These are phyloP conservation scores for Bullera alba DNA, from an alignment of 768 basidiomycete species.

Conservation along the genomic window DNA sequence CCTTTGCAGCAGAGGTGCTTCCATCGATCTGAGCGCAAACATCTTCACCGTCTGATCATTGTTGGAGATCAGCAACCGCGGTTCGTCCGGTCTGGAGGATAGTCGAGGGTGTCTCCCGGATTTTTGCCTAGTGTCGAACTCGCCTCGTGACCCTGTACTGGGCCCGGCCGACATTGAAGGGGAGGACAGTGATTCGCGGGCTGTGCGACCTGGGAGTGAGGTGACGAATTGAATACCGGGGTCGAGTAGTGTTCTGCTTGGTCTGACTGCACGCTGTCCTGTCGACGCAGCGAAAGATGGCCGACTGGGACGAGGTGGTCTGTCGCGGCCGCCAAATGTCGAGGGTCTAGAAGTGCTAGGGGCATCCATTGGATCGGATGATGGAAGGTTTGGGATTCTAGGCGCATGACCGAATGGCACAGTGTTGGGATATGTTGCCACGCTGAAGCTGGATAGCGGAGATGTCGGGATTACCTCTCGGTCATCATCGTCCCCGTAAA, in stretches of 20 bases:
- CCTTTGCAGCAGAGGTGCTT: no score
- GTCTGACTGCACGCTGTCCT: no score
- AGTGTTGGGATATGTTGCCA: constrained; percentile 42
- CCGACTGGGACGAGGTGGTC: constrained; percentile 11
- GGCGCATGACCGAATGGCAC: constrained; percentile 36
- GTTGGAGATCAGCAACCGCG: constrained; percentile 73
- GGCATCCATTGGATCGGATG: not conserved
- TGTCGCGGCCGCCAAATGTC: no score
- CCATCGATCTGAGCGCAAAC: constrained; percentile 55
- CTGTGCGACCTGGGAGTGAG: not conserved
- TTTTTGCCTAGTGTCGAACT: no score
- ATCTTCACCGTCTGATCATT: constrained; percentile 78
- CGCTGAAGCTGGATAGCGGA: constrained; percentile 8
- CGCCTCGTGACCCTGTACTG: no score
- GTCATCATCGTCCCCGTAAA: constrained; percentile 6
- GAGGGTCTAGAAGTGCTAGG: constrained; percentile 1
- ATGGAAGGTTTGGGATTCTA: constrained; percentile 22
- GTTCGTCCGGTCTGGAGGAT: constrained; percentile 54
- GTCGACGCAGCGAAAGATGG: no score
- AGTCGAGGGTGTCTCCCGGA: no score
- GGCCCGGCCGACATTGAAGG: no score
- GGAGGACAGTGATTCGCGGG: constrained; percentile 11
- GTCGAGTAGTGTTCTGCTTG: no score
- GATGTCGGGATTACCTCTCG: not conserved
- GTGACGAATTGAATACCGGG: no score